Conservation (phyloP, 225 moss, liverwort and hornwort genomes). For the Pleurozium schreberi region DNA sequence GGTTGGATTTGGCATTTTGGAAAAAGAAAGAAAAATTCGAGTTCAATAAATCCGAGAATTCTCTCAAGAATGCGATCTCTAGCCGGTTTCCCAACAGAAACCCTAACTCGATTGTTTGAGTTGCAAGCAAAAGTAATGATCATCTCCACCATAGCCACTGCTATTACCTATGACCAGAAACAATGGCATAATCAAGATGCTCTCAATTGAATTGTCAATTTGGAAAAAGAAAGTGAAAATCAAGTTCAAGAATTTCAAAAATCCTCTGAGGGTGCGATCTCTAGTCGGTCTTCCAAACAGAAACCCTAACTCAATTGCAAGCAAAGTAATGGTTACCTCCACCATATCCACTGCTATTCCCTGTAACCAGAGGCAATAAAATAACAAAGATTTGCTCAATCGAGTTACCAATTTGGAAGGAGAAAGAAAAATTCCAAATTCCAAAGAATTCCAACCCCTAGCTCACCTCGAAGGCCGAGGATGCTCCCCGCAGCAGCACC, state of each 20-base stretch:
- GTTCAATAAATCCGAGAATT: not conserved
- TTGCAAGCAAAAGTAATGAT: not conserved
- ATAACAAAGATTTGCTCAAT: not conserved
- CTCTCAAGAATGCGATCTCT: not conserved
- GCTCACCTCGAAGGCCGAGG: conserved; percentile 59
- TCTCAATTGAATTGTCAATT: too few species aligned
- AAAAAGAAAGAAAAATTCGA: not conserved
- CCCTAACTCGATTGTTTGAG: not conserved
- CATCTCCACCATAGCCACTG: not conserved
- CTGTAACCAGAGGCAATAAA: not conserved
- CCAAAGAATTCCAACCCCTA: not conserved
- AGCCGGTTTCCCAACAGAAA: not conserved
- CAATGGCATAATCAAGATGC: not conserved
- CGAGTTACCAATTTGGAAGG: not conserved
- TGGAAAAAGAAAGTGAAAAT: not conserved
- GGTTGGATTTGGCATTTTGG: not conserved
- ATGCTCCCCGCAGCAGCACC: conserved; percentile 81
- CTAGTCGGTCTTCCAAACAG: not conserved
- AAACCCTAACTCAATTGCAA: not conserved
- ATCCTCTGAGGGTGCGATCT: not conserved
- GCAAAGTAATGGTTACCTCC: not conserved
- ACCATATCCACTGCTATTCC: not conserved
- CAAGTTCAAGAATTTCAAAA: not conserved
- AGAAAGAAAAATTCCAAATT: not conserved
- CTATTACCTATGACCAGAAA: not conserved